Percentiles rank a stretch among this genome's conserved stretches.
These are phyloP conservation scores for Lactarius hatsudake DNA, from an alignment of 768 basidiomycete species.

Conservation along the genomic window DNA sequence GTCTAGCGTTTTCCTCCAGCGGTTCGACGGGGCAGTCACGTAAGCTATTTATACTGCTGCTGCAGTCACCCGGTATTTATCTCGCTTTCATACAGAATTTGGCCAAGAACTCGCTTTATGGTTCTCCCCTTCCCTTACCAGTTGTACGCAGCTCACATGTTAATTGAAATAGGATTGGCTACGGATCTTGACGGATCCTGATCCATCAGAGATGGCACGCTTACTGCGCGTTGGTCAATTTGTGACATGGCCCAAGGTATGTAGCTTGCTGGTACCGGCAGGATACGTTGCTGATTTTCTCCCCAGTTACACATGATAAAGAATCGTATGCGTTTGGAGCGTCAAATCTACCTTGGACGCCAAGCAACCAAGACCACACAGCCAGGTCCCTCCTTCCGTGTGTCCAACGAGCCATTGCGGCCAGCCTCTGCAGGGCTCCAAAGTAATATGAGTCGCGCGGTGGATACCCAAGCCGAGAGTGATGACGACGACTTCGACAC, in stretches of 20 bases:
- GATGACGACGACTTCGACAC: constrained; percentile 30
- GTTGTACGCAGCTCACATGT: constrained; percentile 13
- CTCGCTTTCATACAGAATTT: constrained; percentile 50
- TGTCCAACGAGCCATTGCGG: constrained; percentile 4
- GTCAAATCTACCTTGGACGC: constrained; percentile 77
- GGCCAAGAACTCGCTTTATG: constrained; percentile 78
- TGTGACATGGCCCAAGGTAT: constrained; percentile 96
- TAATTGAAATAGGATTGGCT: constrained; percentile 25
- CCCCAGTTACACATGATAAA: constrained; percentile 86
- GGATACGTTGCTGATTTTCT: neutral
- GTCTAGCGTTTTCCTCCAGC: constrained; percentile 94
- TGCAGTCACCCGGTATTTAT: neutral
- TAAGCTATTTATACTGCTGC: constrained; percentile 39
- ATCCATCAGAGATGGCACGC: constrained; percentile 70
- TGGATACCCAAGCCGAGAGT: constrained; percentile 14
- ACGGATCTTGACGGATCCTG: constrained; percentile 75
- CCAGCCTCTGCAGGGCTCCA: constrained; percentile 8
- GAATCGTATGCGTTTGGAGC: constrained; percentile 84
- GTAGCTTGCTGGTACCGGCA: constrained; percentile 12
- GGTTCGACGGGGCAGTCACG: constrained; percentile 88
- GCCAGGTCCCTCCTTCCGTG: constrained; percentile 35
- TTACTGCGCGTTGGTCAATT: constrained; percentile 86
- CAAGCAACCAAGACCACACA: constrained; percentile 60
- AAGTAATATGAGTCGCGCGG: constrained; percentile 18
- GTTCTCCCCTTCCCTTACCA: constrained; percentile 36